Conservation (phyloP, 1,284 basidiomycete species). For the Pseudozyma pruni region DNA sequence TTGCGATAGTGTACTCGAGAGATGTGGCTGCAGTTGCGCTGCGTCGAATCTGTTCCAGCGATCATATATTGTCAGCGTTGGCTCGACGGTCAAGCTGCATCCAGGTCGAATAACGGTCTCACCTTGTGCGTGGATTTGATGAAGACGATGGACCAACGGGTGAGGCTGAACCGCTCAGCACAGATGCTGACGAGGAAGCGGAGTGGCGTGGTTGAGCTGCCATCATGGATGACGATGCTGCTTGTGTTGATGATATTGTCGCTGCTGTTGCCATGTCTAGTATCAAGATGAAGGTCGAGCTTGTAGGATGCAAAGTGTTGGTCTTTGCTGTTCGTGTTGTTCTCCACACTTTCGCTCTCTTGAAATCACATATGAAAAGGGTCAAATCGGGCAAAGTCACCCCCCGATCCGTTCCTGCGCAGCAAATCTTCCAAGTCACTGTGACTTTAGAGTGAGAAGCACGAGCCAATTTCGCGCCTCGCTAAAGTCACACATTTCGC, state of each 20-base stretch:
- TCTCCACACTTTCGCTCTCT: too few relatives aligned
- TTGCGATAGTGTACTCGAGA: constrained; percentile 17
- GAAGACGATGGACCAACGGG: constrained; percentile 10
- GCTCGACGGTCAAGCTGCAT: too few relatives aligned
- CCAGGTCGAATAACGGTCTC: neutral
- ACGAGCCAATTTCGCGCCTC: constrained; percentile 2
- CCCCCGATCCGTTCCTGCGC: too few relatives aligned
- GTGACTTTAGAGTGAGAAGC: neutral
- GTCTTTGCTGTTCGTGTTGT: constrained; percentile 22
- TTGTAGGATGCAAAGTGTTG: constrained; percentile 7
- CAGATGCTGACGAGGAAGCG: constrained; percentile 6
- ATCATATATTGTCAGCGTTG: too few relatives aligned
- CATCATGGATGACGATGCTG: neutral
- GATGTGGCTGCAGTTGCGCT: constrained; percentile 23
- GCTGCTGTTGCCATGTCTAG: constrained; percentile 11
- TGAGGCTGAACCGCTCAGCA: constrained; percentile 14
- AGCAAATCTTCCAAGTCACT: neutral
- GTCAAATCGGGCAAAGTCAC: too few relatives aligned
- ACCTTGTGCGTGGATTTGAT: constrained; percentile 21
- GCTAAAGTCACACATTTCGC: neutral
- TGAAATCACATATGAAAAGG: too few relatives aligned
- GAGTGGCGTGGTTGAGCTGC: constrained; percentile 7
- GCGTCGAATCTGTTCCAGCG: constrained; percentile 39
- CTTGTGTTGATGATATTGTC: constrained; percentile 5
- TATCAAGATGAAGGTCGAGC: neutral